Conservation (phyloP, 345 rosid genomes). For the Erucastrum elatum region DNA sequence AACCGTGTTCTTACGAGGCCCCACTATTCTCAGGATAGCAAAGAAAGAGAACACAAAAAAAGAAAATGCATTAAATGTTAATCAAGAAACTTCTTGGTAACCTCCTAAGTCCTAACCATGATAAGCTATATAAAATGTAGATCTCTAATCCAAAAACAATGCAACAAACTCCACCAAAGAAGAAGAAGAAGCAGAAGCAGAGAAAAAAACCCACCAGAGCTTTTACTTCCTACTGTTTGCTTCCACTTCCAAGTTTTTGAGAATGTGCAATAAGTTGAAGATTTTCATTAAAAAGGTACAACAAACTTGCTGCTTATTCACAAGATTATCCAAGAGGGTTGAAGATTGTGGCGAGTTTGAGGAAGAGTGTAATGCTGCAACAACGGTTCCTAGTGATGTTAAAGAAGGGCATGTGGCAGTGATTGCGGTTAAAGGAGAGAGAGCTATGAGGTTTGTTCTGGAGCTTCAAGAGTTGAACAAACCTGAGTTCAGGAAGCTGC, state of each 20-base stretch:
- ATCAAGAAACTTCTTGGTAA: slow-evolving; percentile 19
- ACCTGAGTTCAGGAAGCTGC: slow-evolving; percentile 51
- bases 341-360: slow-evolving; percentile 22
- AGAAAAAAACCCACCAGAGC: neutral
- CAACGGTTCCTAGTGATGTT: slow-evolving; percentile 34
- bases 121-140: slow-evolving; percentile 11
- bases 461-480: slow-evolving; percentile 44
- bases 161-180: neutral
- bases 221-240: slow-evolving; percentile 1
- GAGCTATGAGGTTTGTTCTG: slow-evolving; percentile 53
- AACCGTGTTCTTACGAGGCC: slow-evolving; percentile 28
- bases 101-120: slow-evolving; percentile 19
- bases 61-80: slow-evolving; percentile 29
- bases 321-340: slow-evolving; percentile 32
- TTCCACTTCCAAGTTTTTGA: slow-evolving; percentile 6
- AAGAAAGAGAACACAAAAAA: neutral
- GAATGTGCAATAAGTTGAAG: slow-evolving; percentile 36
- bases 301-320: slow-evolving; percentile 22
- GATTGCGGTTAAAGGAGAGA: slow-evolving; percentile 50
- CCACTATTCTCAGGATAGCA: slow-evolving; percentile 23
- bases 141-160: neutral
- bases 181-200: neutral
- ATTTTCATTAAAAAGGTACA: slow-evolving; percentile 26
- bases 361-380: slow-evolving; percentile 31
- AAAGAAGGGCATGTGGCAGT: slow-evolving; percentile 54